Conservation (phyloP, 2,329 filamentous ascomycete genomes). For the Colletotrichum sp. region DNA sequence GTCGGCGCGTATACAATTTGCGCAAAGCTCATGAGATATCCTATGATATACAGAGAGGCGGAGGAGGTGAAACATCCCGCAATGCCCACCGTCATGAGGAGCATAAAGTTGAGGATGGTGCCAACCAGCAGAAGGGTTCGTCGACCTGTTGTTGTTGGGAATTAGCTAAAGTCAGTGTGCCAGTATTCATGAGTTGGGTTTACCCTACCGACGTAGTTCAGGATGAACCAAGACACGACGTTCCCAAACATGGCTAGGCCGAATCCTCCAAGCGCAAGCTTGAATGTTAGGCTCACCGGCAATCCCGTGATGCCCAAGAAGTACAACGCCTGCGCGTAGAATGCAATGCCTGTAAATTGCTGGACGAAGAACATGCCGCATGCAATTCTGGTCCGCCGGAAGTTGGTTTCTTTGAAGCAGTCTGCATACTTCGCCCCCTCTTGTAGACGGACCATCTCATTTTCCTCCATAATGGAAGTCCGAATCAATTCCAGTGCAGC, state of each 20-base stretch:
- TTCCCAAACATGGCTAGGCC: background rate
- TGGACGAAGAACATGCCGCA: slow-evolving; percentile 33
- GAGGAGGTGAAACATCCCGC: background rate
- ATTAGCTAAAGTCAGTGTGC: no score
- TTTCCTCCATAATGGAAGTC: background rate
- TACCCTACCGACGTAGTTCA: background rate
- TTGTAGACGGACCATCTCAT: background rate
- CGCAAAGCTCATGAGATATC: background rate
- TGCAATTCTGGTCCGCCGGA: slow-evolving; percentile 25
- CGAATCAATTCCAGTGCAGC: background rate
- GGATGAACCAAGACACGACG: background rate
- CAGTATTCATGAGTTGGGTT: no score
- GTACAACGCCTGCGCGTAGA: background rate
- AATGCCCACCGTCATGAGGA: background rate
- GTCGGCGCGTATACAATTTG: slow-evolving; percentile 32
- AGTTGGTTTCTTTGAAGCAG: background rate
- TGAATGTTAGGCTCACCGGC: slow-evolving; percentile 14
- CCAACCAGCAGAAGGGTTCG: background rate
- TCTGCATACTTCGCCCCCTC: background rate
- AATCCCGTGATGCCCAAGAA: background rate
- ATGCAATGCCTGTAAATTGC: slow-evolving; percentile 30
- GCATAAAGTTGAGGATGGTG: background rate
- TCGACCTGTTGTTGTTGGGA: background rate
- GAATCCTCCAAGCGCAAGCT: background rate
- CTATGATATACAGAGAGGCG: background rate